Evolutionary conservation across 2,329 filamentous ascomycete genomes (phyloP).

Genomic region (Xylaria sp.): DNA sequence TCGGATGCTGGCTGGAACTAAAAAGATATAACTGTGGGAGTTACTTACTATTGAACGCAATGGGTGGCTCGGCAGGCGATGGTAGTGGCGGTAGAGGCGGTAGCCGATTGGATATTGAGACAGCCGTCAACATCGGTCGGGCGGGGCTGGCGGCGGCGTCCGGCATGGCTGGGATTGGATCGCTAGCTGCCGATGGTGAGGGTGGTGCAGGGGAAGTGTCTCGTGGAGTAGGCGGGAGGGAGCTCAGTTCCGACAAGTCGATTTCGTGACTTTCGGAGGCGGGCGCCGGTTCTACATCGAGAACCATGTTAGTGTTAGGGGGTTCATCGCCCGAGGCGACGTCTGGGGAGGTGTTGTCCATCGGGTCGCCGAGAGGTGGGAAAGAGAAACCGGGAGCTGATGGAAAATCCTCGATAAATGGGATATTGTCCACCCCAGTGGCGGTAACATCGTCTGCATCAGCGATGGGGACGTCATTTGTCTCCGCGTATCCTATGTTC

Average conservation of each 20-base stretch:
- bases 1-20: too few relatives aligned
- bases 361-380: neutral
- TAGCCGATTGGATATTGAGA: neutral
- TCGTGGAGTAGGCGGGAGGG: slow-evolving; percentile 1
- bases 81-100: neutral
- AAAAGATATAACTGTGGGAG: neutral
- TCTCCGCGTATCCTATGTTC: neutral
- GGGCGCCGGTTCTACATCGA: neutral
- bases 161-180: neutral
- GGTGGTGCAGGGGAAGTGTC: neutral
- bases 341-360: neutral
- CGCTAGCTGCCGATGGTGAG: neutral
- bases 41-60: slow-evolving; percentile 6
- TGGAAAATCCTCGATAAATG: slow-evolving; percentile 2
- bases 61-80: neutral
- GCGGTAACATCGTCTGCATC: neutral
- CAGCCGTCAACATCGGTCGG: neutral
- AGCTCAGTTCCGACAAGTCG: neutral
- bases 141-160: neutral
- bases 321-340: neutral
- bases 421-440: neutral
- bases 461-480: neutral
- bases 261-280: neutral
- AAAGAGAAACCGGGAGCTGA: neutral
- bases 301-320: neutral